Evolutionary conservation across 768 basidiomycete genomes (phyloP).

Genomic region (Arthromyces matolae): DNA sequence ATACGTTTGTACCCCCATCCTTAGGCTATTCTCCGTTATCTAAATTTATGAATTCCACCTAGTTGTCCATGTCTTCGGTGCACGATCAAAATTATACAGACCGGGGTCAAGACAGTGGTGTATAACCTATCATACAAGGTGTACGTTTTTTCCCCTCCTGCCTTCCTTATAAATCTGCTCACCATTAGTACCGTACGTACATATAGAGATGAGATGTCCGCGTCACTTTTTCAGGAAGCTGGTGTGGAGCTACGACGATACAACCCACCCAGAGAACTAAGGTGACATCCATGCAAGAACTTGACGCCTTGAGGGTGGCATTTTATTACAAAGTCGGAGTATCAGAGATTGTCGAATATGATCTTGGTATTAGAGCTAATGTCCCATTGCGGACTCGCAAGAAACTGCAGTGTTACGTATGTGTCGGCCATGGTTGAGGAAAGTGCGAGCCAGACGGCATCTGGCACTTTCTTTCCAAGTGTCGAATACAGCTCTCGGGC

Average conservation of each 20-base stretch:
- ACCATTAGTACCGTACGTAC: too few species aligned
- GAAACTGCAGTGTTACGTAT: slow-evolving; percentile 42
- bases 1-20: slow-evolving; percentile 65
- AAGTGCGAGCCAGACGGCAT: slow-evolving; percentile 83
- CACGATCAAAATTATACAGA: slow-evolving; percentile 96
- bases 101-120: slow-evolving; percentile 86
- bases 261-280: slow-evolving; percentile 33
- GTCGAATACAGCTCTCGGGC: slow-evolving; percentile 64
- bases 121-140: slow-evolving; percentile 96
- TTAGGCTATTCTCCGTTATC: background rate
- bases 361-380: slow-evolving; percentile 42
- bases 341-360: slow-evolving; percentile 25
- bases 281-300: slow-evolving; percentile 19
- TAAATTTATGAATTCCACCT: slow-evolving; percentile 3
- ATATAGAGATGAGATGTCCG: slow-evolving; percentile 84
- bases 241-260: slow-evolving; percentile 78
- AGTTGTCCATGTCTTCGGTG: slow-evolving; percentile 99
- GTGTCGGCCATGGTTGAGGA: slow-evolving; percentile 45
- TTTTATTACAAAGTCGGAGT: too few species aligned
- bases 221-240: slow-evolving; percentile 71
- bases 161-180: slow-evolving; percentile 1
- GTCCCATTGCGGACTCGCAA: slow-evolving; percentile 61
- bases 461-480: slow-evolving; percentile 60
- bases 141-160: slow-evolving; percentile 45
- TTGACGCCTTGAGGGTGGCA: background rate